A percentile compares a stretch with the other conserved stretches of the same genome.
Conservation (phyloP, 345 rosid species). For the Diplotaxis tenuifolia region DNA sequence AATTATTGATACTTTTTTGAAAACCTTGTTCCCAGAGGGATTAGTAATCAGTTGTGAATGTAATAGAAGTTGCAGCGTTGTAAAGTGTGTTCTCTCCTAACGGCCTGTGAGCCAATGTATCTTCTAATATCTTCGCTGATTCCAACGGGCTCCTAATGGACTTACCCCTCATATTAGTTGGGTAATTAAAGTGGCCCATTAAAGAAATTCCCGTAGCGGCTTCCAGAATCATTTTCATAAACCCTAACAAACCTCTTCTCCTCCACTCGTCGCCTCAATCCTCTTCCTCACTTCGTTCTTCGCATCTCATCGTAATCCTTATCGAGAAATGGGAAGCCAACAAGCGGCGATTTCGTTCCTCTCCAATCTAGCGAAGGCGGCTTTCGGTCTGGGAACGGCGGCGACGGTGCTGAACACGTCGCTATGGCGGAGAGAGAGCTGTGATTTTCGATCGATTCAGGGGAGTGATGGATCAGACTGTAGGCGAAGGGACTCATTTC, state of each 20-base stretch:
- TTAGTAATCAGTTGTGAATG: no score
- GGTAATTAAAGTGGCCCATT: neutral
- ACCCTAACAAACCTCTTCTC: constrained; percentile 30
- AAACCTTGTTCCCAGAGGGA: no score
- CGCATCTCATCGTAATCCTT: neutral
- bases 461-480: constrained; percentile 75
- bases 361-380: constrained; percentile 64
- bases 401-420: constrained; percentile 62
- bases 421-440: constrained; percentile 95
- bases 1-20: no score
- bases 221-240: constrained; percentile 21
- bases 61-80: no score
- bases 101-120: neutral
- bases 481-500: constrained; percentile 95
- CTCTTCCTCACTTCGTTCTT: neutral
- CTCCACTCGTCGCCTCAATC: neutral
- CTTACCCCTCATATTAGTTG: neutral
- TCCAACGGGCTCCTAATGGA: neutral
- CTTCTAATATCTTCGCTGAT: neutral
- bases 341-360: constrained; percentile 79
- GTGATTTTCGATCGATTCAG: constrained; percentile 91
- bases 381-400: constrained; percentile 79
- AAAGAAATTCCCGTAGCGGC: neutral
- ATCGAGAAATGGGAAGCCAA: constrained; percentile 61
- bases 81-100: neutral